phyloP scores from a whole-genome alignment of 352 stramenopile species.

The Pythium apleroticum region DNA sequence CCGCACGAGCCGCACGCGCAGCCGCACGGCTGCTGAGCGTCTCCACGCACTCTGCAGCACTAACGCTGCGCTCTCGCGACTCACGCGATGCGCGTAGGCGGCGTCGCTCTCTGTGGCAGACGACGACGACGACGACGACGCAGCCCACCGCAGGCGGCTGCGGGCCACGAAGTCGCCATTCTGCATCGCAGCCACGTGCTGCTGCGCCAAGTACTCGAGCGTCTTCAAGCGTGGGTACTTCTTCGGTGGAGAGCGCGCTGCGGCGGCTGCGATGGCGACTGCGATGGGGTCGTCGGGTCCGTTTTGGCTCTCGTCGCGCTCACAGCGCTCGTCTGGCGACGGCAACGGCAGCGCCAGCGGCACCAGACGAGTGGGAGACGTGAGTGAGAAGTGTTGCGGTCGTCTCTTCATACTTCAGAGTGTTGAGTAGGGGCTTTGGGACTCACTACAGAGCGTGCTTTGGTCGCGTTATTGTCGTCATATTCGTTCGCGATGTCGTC shows the following conservation, averaged over 20 bases:
- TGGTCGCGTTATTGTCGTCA: not conserved
- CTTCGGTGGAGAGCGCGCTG: constrained; percentile 8
- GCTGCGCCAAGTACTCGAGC: constrained; percentile 40
- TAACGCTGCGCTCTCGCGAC: constrained; percentile 37
- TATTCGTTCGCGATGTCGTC: not conserved
- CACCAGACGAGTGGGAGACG: constrained; percentile 2
- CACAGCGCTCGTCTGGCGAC: constrained; percentile 11
- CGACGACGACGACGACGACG: not conserved
- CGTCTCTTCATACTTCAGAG: not conserved
- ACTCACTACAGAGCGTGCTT: not conserved
- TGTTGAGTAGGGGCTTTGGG: not conserved
- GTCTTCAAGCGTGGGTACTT: constrained; percentile 42
- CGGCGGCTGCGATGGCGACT: not conserved
- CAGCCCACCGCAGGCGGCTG: constrained; percentile 42
- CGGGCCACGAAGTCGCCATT: constrained; percentile 44
- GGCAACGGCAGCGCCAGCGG: not conserved
- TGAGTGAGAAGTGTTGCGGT: not conserved
- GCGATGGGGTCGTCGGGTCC: not conserved
- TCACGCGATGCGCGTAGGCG: constrained; percentile 20
- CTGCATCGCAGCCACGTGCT: constrained; percentile 40
- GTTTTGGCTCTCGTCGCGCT: not conserved
- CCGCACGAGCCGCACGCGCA: constrained; percentile 26
- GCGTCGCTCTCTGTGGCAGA: constrained; percentile 24
- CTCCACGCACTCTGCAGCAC: constrained; percentile 58
- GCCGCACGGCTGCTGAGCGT: constrained; percentile 28